Evolutionary conservation across 2,329 filamentous ascomycete species (phyloP).

Genomic region (Phaeomoniella chlamydospora): DNA sequence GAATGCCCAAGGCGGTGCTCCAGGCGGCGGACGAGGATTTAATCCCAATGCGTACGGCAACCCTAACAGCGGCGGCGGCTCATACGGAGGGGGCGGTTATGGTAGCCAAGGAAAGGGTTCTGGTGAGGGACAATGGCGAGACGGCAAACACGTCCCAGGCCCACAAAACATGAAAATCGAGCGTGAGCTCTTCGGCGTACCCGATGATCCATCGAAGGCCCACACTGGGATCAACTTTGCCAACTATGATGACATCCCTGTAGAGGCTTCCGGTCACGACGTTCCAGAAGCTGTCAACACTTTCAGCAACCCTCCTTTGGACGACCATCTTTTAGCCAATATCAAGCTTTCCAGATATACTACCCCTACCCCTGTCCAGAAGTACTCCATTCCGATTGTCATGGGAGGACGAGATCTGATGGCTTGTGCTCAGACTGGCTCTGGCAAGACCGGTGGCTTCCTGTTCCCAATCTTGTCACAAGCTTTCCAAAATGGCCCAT

Average conservation of each 20-base stretch:
- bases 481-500: constrained; percentile 81
- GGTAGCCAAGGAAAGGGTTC: constrained; percentile 57
- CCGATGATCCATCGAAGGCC: constrained; percentile 88
- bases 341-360: constrained; percentile 92
- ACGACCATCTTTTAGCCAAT: constrained; percentile 85
- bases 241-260: constrained; percentile 99
- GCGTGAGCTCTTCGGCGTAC: constrained; percentile 84
- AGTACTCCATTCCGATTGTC: constrained; percentile 98
- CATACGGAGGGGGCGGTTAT: constrained; percentile 32
- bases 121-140: constrained; percentile 90
- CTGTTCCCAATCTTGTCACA: constrained; percentile 98
- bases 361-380: constrained; percentile 92
- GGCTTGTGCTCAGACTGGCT: constrained; percentile 99
- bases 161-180: constrained; percentile 78
- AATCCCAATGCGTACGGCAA: constrained; percentile 49
- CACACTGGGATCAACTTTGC: constrained; percentile 99
- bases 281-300: constrained; percentile 81
- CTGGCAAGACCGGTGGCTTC: constrained; percentile 99
- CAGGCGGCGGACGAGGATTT: constrained; percentile 29
- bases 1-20: constrained; percentile 7
- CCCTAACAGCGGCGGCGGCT: constrained; percentile 25
- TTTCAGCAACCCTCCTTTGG: constrained; percentile 89
- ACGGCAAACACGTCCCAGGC: constrained; percentile 90
- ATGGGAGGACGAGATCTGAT: constrained; percentile 96
- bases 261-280: constrained; percentile 87